These are phyloP conservation scores for Psilocybe mexicana DNA, from an alignment of 1,284 basidiomycete genomes.

Conservation along the genomic window DNA sequence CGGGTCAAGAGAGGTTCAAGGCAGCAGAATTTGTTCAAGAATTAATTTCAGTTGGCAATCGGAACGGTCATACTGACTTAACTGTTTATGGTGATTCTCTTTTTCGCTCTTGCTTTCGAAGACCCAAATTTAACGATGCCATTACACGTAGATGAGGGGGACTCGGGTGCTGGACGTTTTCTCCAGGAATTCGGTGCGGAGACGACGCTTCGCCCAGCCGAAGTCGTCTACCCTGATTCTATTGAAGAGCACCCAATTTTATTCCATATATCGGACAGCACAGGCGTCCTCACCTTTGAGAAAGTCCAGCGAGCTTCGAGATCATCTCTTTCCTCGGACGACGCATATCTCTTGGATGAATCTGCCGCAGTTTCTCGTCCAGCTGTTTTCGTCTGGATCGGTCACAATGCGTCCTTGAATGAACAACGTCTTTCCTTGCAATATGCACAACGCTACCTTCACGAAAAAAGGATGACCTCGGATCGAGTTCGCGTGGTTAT, in stretches of 20 bases:
- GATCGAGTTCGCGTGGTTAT: conserved; percentile 34
- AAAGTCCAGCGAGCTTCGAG: conserved; percentile 32
- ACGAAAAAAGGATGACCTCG: conserved; percentile 34
- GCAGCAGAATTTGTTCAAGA: conserved; percentile 58
- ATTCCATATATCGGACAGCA: conserved; percentile 50
- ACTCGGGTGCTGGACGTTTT: conserved; percentile 45
- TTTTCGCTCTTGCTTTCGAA: background rate
- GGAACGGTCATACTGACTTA: conserved; percentile 44
- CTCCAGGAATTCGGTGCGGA: conserved; percentile 44
- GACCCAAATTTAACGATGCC: background rate
- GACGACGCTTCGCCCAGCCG: conserved; percentile 21
- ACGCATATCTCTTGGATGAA: conserved; percentile 51
- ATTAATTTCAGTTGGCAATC: conserved; percentile 37
- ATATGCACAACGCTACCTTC: conserved; percentile 56
- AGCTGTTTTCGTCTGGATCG: conserved; percentile 60
- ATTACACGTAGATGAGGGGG: conserved; percentile 48
- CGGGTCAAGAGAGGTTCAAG: conserved; percentile 57
- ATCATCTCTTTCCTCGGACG: conserved; percentile 43
- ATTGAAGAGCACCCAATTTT: conserved; percentile 29
- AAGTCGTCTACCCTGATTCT: conserved; percentile 1
- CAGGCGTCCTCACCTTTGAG: conserved; percentile 41
- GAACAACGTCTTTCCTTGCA: conserved; percentile 52
- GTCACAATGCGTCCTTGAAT: conserved; percentile 44
- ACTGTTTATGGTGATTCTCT: conserved; percentile 50
- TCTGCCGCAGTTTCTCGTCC: conserved; percentile 35